Conservation (phyloP, 495 filamentous ascomycete genomes). For the Aspergillus bertholletiae region DNA sequence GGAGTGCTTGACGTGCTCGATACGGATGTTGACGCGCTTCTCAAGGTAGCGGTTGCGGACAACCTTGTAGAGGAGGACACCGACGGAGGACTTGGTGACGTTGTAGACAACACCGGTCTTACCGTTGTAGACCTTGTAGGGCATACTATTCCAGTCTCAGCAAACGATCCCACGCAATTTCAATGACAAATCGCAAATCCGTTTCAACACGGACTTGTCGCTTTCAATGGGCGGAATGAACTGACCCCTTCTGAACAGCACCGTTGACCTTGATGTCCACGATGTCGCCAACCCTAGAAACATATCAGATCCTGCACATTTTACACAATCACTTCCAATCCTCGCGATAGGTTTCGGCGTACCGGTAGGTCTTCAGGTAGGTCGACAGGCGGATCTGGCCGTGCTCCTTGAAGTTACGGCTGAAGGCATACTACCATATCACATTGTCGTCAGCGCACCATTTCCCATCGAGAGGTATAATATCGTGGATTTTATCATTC, state of each 20-base stretch:
- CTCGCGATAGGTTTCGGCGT: conserved; percentile 26
- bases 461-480: conserved; percentile 5
- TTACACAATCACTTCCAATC: conserved; percentile 6
- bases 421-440: conserved; percentile 75
- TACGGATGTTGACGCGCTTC: conserved; percentile 98
- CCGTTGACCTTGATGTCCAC: conserved; percentile 96
- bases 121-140: conserved; percentile 98
- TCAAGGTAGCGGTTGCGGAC: conserved; percentile 98
- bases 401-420: conserved; percentile 86
- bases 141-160: conserved; percentile 68
- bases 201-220: conserved; percentile 12
- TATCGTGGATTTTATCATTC: conserved; percentile 1
- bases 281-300: conserved; percentile 86
- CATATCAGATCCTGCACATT: conserved; percentile 24
- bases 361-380: conserved; percentile 90
- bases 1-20: conserved; percentile 94
- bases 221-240: conserved; percentile 24
- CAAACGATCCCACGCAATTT: conserved; percentile 14
- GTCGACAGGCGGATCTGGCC: conserved; percentile 86
- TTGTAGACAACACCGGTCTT: conserved; percentile 99
- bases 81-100: conserved; percentile 91
- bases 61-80: conserved; percentile 98
- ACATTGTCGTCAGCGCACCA: conserved; percentile 29
- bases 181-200: conserved; percentile 5
- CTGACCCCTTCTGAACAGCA: conserved; percentile 97